A percentile compares a stretch with the other conserved stretches of the same genome.
Conservation (phyloP, 345 rosid genomes). For the Citrus sp. region DNA sequence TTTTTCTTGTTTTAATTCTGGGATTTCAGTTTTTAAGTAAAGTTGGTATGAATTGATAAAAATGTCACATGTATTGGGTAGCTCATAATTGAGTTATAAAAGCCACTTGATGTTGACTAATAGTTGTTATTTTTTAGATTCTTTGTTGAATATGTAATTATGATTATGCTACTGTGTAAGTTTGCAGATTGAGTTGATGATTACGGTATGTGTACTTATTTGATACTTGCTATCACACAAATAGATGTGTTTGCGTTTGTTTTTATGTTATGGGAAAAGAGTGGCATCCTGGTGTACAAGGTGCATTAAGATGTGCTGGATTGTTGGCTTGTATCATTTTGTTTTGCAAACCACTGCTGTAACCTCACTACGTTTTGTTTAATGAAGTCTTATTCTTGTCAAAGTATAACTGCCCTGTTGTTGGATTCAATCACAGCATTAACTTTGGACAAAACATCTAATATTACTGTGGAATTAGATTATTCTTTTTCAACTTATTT, state of each 20-base stretch:
- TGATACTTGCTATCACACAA: background rate
- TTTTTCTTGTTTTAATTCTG: background rate
- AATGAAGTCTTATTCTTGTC: background rate
- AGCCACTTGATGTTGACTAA: background rate
- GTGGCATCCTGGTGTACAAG: background rate
- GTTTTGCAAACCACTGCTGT: background rate
- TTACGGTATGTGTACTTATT: background rate
- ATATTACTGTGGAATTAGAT: background rate
- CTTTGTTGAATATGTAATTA: background rate
- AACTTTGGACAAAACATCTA: background rate
- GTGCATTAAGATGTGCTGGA: background rate
- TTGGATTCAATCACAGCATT: background rate
- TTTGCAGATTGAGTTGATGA: background rate
- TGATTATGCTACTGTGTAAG: background rate
- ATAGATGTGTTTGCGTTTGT: background rate
- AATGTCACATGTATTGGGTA: background rate
- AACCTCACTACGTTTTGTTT: background rate
- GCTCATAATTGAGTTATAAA: conserved; percentile 1
- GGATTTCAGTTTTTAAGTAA: background rate
- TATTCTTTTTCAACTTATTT: background rate
- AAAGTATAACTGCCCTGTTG: background rate
- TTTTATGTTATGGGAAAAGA: background rate
- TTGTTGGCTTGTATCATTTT: background rate
- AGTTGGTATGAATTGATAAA: background rate
- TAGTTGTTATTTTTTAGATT: background rate